These are phyloP conservation scores for Clonostachys rosea DNA, from an alignment of 2,329 filamentous ascomycete species.

Conservation along the genomic window DNA sequence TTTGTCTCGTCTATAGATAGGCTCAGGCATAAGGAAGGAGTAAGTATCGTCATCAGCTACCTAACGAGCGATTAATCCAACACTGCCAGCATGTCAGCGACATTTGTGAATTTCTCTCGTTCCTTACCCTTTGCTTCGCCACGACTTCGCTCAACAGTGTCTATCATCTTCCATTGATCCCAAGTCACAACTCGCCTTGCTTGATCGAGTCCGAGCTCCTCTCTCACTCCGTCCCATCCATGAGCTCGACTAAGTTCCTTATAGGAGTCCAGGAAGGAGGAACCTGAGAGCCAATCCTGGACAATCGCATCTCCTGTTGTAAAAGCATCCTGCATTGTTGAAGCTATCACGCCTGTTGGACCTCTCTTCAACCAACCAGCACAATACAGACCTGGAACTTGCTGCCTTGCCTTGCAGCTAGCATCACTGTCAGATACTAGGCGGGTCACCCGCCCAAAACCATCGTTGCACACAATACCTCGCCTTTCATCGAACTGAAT, in stretches of 20 bases:
- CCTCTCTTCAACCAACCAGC: conserved; percentile 96
- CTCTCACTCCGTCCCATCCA: conserved; percentile 76
- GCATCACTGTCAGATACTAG: conserved; percentile 18
- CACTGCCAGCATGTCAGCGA: conserved; percentile 52
- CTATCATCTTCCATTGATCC: conserved; percentile 81
- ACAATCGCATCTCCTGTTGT: conserved; percentile 79
- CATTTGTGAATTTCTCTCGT: conserved; percentile 64
- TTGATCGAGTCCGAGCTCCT: conserved; percentile 45
- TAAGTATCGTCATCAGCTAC: not conserved
- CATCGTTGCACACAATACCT: conserved; percentile 81
- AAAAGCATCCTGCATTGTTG: conserved; percentile 94
- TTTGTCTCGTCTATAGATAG: no score
- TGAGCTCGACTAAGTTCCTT: conserved; percentile 6
- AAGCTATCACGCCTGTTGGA: conserved; percentile 91
- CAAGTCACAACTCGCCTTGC: conserved; percentile 67
- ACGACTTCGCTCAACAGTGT: conserved; percentile 66
- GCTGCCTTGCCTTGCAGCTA: conserved; percentile 29
- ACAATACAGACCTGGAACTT: conserved; percentile 73
- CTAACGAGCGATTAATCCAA: conserved; percentile 18
- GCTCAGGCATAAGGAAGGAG: not conserved
- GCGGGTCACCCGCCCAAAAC: conserved; percentile 63
- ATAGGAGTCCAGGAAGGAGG: conserved; percentile 28
- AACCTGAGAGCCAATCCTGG: conserved; percentile 61
- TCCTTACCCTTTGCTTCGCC: conserved; percentile 69
- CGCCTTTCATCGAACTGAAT: conserved; percentile 72